These are phyloP conservation scores for Butyriboletus appendiculatus DNA, from an alignment of 1,284 basidiomycete genomes.

Conservation along the genomic window DNA sequence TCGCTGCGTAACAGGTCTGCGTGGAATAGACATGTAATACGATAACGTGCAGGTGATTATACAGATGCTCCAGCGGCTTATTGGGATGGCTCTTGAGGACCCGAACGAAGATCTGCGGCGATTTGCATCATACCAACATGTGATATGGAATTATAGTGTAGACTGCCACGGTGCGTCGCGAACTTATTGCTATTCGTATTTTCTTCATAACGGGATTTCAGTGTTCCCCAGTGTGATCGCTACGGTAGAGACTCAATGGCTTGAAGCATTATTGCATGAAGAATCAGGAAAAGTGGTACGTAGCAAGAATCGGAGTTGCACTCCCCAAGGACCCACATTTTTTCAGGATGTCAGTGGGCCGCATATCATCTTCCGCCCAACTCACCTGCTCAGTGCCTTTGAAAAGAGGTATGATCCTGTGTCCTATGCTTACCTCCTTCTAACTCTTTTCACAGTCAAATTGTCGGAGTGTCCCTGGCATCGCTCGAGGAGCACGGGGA, in stretches of 20 bases:
- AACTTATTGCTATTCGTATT: neutral
- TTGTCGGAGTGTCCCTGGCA: constrained; percentile 24
- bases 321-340: neutral
- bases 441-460: constrained; percentile 19
- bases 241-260: constrained; percentile 47
- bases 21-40: neutral
- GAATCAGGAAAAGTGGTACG: constrained; percentile 14
- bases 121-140: constrained; percentile 54
- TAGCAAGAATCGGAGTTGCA: neutral
- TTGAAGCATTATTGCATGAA: constrained; percentile 48
- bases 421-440: neutral
- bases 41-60: constrained; percentile 11
- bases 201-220: constrained; percentile 15
- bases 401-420: constrained; percentile 26
- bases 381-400: constrained; percentile 21
- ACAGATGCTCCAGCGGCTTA: constrained; percentile 29
- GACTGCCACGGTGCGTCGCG: constrained; percentile 35
- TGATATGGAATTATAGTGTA: constrained; percentile 50
- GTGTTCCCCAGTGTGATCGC: constrained; percentile 37
- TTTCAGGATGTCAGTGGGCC: constrained; percentile 26
- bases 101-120: constrained; percentile 40
- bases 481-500: constrained; percentile 39
- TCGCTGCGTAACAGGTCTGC: neutral
- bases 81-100: constrained; percentile 39
- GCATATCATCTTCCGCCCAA: constrained; percentile 26